A percentile compares a stretch with the other conserved stretches of the same genome.
These are phyloP conservation scores for Micractinium conductrix DNA, from an alignment of 139 green algal genomes.

Conservation along the genomic window DNA sequence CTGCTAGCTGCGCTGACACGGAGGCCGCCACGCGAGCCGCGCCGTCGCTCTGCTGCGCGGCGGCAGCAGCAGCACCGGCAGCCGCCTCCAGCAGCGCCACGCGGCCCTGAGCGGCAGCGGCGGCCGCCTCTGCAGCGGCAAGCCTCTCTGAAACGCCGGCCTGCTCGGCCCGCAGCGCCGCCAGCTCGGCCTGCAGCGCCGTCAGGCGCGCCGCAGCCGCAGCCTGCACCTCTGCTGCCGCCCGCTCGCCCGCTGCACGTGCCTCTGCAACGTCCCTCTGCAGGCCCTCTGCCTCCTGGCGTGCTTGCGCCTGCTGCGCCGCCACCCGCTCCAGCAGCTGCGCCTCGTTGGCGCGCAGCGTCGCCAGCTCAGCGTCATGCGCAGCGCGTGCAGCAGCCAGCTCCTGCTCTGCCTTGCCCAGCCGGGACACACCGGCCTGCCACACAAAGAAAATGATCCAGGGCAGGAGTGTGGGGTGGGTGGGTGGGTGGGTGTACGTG, in stretches of 20 bases:
- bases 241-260: background rate
- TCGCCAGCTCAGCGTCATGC: background rate
- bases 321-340: constrained; percentile 23
- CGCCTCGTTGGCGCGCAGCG: constrained; percentile 19
- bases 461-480: too few species aligned
- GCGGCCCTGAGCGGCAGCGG: background rate
- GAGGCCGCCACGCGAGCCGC: background rate
- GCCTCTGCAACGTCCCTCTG: background rate
- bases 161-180: background rate
- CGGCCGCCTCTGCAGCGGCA: background rate
- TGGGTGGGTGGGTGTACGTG: too few species aligned
- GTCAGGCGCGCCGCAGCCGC: background rate
- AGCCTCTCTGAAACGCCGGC: background rate
- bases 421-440: too few species aligned
- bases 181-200: background rate
- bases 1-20: background rate
- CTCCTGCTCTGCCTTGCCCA: background rate
- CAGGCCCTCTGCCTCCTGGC: background rate
- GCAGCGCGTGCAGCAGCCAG: background rate
- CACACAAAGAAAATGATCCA: too few species aligned
- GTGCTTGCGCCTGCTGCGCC: background rate
- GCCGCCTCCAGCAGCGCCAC: background rate
- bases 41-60: background rate
- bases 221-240: background rate
- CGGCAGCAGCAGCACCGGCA: background rate